Evolutionary conservation across 73 alveolate species (phyloP).

Genomic region (Paramecium primaurelia): DNA sequence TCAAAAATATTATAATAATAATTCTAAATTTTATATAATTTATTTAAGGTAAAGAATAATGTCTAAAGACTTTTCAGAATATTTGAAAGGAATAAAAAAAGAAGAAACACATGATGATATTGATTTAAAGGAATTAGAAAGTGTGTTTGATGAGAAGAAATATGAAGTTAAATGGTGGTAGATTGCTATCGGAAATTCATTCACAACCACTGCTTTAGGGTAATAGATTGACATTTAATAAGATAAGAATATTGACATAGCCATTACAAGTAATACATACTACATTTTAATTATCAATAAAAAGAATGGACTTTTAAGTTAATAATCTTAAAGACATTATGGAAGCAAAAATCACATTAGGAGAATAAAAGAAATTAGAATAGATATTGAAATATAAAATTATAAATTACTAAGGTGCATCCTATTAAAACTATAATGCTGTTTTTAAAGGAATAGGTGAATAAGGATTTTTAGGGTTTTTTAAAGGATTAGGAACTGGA

Average conservation of each 20-base stretch:
- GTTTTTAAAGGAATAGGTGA: background rate
- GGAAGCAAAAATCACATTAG: background rate
- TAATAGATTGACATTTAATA: background rate
- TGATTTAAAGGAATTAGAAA: background rate
- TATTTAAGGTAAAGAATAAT: background rate
- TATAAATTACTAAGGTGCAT: background rate
- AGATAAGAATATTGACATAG: background rate
- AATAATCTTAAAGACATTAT: background rate
- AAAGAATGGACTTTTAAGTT: background rate
- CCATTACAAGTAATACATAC: background rate
- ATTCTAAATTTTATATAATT: background rate
- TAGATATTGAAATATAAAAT: background rate
- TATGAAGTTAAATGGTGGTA: background rate
- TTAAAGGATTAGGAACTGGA: conserved; percentile 14
- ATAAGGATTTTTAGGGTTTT: conserved; percentile 20
- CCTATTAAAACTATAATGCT: background rate
- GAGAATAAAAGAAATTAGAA: background rate
- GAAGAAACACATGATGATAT: background rate
- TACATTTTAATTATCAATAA: background rate
- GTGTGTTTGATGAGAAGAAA: background rate
- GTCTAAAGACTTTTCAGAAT: conserved; percentile 1
- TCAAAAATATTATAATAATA: background rate
- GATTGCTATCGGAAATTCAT: background rate
- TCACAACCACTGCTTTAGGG: conserved; percentile 5
- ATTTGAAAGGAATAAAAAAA: background rate